Percentiles rank a stretch among this genome's conserved stretches.
Evolutionary conservation across 257 asterid species (phyloP).

Genomic region (Dorcoceras hygrometricum): DNA sequence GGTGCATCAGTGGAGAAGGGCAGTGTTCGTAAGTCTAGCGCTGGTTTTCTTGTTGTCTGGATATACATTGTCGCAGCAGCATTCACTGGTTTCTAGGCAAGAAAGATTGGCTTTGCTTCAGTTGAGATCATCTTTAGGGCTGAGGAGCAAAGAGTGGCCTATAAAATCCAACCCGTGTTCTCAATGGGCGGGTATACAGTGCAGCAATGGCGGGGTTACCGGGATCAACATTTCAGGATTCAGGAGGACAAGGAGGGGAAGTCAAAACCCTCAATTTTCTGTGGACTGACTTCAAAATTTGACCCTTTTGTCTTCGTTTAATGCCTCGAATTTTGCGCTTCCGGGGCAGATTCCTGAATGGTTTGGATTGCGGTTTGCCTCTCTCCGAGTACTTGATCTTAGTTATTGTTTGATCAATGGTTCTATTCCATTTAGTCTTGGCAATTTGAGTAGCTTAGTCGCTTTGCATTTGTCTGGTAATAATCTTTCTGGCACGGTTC

Average conservation of each 20-base stretch:
- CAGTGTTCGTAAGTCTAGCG: slow-evolving; percentile 24
- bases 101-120: slow-evolving; percentile 51
- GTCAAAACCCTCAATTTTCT: slow-evolving; percentile 43
- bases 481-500: slow-evolving; percentile 36
- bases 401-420: slow-evolving; percentile 45
- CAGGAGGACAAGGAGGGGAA: slow-evolving; percentile 46
- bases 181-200: slow-evolving; percentile 45
- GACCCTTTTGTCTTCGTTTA: slow-evolving; percentile 39
- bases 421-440: slow-evolving; percentile 37
- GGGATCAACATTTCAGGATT: slow-evolving; percentile 58
- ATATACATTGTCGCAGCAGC: slow-evolving; percentile 25
- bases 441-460: slow-evolving; percentile 45
- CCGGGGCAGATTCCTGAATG: slow-evolving; percentile 53
- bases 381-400: slow-evolving; percentile 53
- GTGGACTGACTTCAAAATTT: slow-evolving; percentile 50
- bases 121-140: slow-evolving; percentile 64
- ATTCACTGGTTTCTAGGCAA: slow-evolving; percentile 25
- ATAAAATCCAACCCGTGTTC: slow-evolving; percentile 49
- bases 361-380: slow-evolving; percentile 39
- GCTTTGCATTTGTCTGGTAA: slow-evolving; percentile 44
- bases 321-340: slow-evolving; percentile 51
- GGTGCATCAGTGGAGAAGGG: slow-evolving; percentile 35
- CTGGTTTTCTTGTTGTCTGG: slow-evolving; percentile 30
- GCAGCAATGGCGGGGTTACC: slow-evolving; percentile 43
- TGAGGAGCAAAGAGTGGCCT: slow-evolving; percentile 58